A percentile compares a stretch with the other conserved stretches of the same genome.
Conservation (phyloP, 441 rosid species). For the Metrosideros polymorpha region DNA sequence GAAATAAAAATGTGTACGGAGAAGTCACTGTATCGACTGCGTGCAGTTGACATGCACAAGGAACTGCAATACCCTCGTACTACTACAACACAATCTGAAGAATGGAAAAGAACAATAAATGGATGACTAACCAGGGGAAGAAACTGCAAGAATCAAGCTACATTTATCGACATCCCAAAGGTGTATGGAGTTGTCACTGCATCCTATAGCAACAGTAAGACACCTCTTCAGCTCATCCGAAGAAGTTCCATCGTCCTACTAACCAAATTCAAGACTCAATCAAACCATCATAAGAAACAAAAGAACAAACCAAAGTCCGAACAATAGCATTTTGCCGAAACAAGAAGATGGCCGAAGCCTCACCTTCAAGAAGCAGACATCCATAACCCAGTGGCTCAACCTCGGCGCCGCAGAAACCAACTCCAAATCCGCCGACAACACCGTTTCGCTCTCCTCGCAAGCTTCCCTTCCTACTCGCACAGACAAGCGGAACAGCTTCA, state of each 20-base stretch:
- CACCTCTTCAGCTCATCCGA: slow-evolving; percentile 11
- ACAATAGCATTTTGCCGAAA: neutral
- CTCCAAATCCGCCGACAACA: slow-evolving; percentile 23
- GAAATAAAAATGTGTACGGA: neutral
- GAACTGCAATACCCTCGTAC: neutral
- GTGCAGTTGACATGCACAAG: neutral
- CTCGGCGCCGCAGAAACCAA: slow-evolving; percentile 53
- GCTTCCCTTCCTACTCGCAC: slow-evolving; percentile 11
- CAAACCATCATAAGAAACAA: neutral
- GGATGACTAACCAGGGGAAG: slow-evolving; percentile 55
- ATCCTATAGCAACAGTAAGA: slow-evolving; percentile 64
- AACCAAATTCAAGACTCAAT: neutral
- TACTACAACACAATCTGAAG: neutral
- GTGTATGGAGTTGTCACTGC: slow-evolving; percentile 70
- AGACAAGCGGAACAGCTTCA: slow-evolving; percentile 43
- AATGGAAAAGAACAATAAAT: neutral
- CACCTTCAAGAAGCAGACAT: slow-evolving; percentile 74
- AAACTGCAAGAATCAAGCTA: slow-evolving; percentile 45
- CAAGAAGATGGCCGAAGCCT: neutral
- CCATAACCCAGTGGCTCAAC: slow-evolving; percentile 82
- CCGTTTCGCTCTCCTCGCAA: neutral
- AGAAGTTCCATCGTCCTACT: slow-evolving; percentile 21
- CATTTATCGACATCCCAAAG: slow-evolving; percentile 59
- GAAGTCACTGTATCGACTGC: neutral
- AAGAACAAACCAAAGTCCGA: neutral